Base-by-base conservation (phyloP, 805 yeast species). In the Candida piceae region DNA sequence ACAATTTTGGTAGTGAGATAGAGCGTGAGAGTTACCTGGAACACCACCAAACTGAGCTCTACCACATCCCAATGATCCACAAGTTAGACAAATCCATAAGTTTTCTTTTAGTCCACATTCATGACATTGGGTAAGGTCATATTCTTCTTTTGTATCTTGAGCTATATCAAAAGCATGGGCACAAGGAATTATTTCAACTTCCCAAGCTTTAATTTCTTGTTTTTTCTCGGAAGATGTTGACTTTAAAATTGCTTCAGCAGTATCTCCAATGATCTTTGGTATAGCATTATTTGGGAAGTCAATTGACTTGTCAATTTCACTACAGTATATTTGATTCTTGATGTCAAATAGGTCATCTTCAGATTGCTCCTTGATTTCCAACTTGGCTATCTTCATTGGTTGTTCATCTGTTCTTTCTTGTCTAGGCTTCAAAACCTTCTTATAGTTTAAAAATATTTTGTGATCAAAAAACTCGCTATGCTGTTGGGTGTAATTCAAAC, bases 21-120 rank as follows among this genome's bases (percentile, higher is more conserved):
- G 63, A 0, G 95, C 97, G 58, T 93, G 98, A 0, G 95, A 80
- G 54, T 90, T 78, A 5, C 99, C 99, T n/a, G 88, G 82, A 10
- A 84, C 76, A 17, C 94, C 90, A 24, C 97, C 98, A 54, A 84
- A 86, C 60, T 93, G 98, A 22, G 80, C 79, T 46, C 99, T 69
- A 5, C 99, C 99, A 63, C 99, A 93, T 4, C 96, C 96, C 9
- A 88, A 50, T n/a, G 73, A 64, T 2, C 98, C 98, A 70, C 98
- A 93, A 33, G 74, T 74, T 31, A 93, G 62, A 64, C 99, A 93
- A 13, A 93, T 67, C 99, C 99, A 93, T 32, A 93, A 62, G 55
- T 93, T 93, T 46, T 80, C 84, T 21, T 62, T 59, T 45, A 93
- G 65, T 1, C 72, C 84, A 63, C 95, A 84, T 9, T 57, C 57